Conservation (phyloP, 1,284 basidiomycete genomes). For the Tremellales sp. region DNA sequence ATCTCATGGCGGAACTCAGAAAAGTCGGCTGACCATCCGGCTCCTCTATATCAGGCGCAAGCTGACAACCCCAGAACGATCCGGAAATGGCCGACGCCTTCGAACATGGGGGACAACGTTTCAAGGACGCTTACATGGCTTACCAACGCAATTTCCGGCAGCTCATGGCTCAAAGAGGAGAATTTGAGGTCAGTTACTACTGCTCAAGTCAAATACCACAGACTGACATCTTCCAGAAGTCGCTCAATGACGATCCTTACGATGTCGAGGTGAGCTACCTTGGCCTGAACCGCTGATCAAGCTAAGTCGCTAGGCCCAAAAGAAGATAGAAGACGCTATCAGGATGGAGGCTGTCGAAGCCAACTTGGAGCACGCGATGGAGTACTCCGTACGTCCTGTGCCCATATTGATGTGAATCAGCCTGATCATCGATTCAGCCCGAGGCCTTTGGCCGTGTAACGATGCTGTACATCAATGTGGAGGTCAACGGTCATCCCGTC, state of each 20-base stretch:
- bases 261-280: slow-evolving; percentile 63
- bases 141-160: slow-evolving; percentile 59
- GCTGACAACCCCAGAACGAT: slow-evolving; percentile 54
- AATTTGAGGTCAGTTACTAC: slow-evolving; percentile 53
- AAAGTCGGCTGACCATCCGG: slow-evolving; percentile 56
- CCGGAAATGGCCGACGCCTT: slow-evolving; percentile 76
- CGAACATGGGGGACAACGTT: slow-evolving; percentile 62
- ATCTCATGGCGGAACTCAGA: slow-evolving; percentile 69
- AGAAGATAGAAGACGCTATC: slow-evolving; percentile 89
- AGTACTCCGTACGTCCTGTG: slow-evolving; percentile 58
- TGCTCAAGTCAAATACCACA: neutral
- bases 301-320: slow-evolving; percentile 56
- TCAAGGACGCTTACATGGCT: slow-evolving; percentile 67
- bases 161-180: slow-evolving; percentile 57
- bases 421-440: slow-evolving; percentile 53
- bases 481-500: slow-evolving; percentile 84
- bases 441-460: slow-evolving; percentile 91
- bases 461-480: slow-evolving; percentile 80
- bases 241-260: slow-evolving; percentile 77
- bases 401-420: neutral
- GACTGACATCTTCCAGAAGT: slow-evolving; percentile 42
- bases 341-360: slow-evolving; percentile 83
- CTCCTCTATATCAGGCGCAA: neutral
- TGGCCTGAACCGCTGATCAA: neutral
- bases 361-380: slow-evolving; percentile 86